phyloP scores from a whole-genome alignment of 2,329 filamentous ascomycete genomes.

The Mycosphaerelloides madeirae region DNA sequence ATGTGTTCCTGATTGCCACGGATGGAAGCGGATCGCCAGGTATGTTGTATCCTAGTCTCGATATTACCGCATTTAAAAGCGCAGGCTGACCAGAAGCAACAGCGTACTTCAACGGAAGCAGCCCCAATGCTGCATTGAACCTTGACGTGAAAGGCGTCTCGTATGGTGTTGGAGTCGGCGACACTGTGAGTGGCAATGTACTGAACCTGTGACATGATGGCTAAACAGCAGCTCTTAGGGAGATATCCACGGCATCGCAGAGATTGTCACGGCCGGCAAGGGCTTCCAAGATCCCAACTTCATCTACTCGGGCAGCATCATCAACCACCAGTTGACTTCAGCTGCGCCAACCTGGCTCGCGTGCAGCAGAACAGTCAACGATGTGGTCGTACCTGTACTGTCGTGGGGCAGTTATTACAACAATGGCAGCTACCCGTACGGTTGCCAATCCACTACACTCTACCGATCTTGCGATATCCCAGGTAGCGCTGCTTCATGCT shows the following conservation, averaged over 20 bases:
- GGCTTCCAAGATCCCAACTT: slow-evolving; percentile 1
- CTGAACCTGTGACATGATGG: too few species aligned
- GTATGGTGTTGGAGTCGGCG: slow-evolving; percentile 1
- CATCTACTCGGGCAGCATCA: neutral
- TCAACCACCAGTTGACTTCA: slow-evolving; percentile 1
- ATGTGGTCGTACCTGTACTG: neutral
- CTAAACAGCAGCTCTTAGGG: neutral
- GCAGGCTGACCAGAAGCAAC: neutral
- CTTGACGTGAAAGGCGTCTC: slow-evolving; percentile 1
- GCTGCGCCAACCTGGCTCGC: neutral
- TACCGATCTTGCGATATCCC: neutral
- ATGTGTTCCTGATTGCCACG: neutral
- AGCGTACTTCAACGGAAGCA: slow-evolving; percentile 1
- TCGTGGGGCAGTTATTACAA: too few species aligned
- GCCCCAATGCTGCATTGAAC: neutral
- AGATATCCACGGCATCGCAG: slow-evolving; percentile 1
- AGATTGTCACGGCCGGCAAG: neutral
- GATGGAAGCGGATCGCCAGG: neutral
- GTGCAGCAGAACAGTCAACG: neutral
- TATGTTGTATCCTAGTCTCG: neutral
- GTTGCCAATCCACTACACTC: neutral
- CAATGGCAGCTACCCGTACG: neutral
- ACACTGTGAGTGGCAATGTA: neutral
- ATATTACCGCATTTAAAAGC: neutral
- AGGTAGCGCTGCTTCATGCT: neutral